Percentiles rank a stretch among this genome's conserved stretches.
These are phyloP conservation scores for Hypoxylon intermedium DNA, from an alignment of 495 filamentous ascomycete species.

Conservation along the genomic window DNA sequence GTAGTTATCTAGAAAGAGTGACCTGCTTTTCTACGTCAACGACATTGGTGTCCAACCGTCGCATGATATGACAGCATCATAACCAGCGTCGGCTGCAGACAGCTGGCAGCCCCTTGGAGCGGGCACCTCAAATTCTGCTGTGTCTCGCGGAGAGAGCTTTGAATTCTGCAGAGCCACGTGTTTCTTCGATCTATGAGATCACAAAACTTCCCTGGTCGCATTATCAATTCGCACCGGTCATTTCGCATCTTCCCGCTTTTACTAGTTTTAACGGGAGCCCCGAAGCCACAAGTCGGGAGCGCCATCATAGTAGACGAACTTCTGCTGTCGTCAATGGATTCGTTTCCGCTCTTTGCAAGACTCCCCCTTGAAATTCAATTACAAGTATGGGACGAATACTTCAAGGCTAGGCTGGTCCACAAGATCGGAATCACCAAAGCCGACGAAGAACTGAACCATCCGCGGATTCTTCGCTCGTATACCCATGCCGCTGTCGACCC, in stretches of 20 bases:
- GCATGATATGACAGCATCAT: too few species aligned
- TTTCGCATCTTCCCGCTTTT: neutral
- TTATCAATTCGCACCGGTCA: neutral
- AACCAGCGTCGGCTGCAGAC: neutral
- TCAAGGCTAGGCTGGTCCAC: slow-evolving; percentile 1
- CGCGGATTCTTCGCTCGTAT: neutral
- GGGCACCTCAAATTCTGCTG: neutral
- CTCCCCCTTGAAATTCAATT: neutral
- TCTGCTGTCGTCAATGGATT: neutral
- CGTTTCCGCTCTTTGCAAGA: neutral
- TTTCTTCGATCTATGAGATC: neutral
- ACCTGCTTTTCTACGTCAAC: too few species aligned
- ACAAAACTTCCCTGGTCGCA: neutral
- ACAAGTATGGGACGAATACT: neutral
- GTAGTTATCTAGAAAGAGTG: too few species aligned
- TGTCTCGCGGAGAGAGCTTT: neutral
- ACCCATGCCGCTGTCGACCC: neutral
- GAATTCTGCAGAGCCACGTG: neutral
- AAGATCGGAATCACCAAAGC: neutral
- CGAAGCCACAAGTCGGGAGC: neutral
- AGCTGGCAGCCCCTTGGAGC: neutral
- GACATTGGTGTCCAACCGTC: too few species aligned
- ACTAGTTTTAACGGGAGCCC: neutral
- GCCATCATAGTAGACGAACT: neutral
- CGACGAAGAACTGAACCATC: neutral